Conservation (phyloP, 495 filamentous ascomycete genomes). For the Stereocaulon alpinum region DNA sequence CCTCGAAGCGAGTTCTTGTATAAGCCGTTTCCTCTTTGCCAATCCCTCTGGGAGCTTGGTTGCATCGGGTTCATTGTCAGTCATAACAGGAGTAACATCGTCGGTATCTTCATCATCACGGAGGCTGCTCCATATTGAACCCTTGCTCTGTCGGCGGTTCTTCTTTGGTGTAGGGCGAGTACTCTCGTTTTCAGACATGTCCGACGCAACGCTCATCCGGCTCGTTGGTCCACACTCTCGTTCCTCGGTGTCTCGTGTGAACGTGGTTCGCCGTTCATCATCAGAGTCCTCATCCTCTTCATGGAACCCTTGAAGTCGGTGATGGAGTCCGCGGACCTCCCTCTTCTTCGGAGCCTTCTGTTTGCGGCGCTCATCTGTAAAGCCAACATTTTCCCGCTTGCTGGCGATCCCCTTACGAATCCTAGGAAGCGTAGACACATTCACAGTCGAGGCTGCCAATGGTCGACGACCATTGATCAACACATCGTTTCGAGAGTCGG, state of each 20-base stretch:
- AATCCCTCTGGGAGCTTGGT: conserved; percentile 32
- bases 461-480: conserved; percentile 26
- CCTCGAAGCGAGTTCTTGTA: conserved; percentile 48
- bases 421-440: conserved; percentile 56
- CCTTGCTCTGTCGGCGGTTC: conserved; percentile 26
- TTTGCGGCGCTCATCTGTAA: conserved; percentile 67
- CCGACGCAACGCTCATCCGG: conserved; percentile 60
- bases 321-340: conserved; percentile 46
- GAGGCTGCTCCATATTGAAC: conserved; percentile 18
- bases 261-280: conserved; percentile 46
- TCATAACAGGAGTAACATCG: conserved; percentile 11
- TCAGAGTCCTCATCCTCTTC: conserved; percentile 51
- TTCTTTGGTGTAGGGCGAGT: conserved; percentile 28
- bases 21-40: conserved; percentile 59
- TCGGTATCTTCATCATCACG: conserved; percentile 16
- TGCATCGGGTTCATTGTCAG: conserved; percentile 26
- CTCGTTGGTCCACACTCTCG: conserved; percentile 72
- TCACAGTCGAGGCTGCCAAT: conserved; percentile 34
- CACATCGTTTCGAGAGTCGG: conserved; percentile 48
- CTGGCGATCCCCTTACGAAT: conserved; percentile 56
- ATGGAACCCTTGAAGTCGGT: conserved; percentile 45
- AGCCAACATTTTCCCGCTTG: conserved; percentile 53
- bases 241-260: conserved; percentile 67
- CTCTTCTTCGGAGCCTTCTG: conserved; percentile 38
- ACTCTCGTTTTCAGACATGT: conserved; percentile 48